Evolutionary conservation across 129 eudicot genomes (phyloP).

Genomic region (Lactuca saligna): DNA sequence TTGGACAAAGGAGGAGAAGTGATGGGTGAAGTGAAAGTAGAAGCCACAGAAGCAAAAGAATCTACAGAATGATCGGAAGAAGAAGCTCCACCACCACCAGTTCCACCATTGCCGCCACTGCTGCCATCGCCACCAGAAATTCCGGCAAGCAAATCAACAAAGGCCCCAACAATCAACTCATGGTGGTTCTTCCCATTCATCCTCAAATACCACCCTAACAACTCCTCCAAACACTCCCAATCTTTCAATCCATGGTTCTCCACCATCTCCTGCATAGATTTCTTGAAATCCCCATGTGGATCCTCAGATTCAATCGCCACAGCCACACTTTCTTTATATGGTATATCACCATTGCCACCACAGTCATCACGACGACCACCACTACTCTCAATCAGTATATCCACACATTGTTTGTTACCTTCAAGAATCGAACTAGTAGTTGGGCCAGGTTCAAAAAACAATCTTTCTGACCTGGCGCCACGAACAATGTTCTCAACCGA

Average conservation of each 20-base stretch:
- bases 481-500: constrained; percentile 56
- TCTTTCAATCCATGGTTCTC: constrained; percentile 66
- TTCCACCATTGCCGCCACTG: not conserved
- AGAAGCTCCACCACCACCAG: constrained; percentile 26
- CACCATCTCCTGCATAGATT: constrained; percentile 94
- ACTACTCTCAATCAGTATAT: not conserved
- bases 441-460: constrained; percentile 67
- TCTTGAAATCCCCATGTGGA: constrained; percentile 81
- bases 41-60: constrained; percentile 56
- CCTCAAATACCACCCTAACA: constrained; percentile 82
- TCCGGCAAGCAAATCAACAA: constrained; percentile 68
- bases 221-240: constrained; percentile 80
- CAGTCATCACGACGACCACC: not conserved
- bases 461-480: constrained; percentile 56
- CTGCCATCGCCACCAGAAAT: constrained; percentile 3
- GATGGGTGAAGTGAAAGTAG: constrained; percentile 39
- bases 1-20: constrained; percentile 39
- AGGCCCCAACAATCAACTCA: constrained; percentile 75
- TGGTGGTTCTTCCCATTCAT: constrained; percentile 74
- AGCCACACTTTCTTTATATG: constrained; percentile 63
- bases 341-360: constrained; percentile 15
- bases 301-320: constrained; percentile 69
- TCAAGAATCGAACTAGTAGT: constrained; percentile 50
- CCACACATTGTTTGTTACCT: constrained; percentile 15
- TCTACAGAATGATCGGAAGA: constrained; percentile 29